Evolutionary conservation across 192 early-diverging fungal species (phyloP), one percentile per base, ranked within the genome.

Genomic region (Coemansia sp.): DNA sequence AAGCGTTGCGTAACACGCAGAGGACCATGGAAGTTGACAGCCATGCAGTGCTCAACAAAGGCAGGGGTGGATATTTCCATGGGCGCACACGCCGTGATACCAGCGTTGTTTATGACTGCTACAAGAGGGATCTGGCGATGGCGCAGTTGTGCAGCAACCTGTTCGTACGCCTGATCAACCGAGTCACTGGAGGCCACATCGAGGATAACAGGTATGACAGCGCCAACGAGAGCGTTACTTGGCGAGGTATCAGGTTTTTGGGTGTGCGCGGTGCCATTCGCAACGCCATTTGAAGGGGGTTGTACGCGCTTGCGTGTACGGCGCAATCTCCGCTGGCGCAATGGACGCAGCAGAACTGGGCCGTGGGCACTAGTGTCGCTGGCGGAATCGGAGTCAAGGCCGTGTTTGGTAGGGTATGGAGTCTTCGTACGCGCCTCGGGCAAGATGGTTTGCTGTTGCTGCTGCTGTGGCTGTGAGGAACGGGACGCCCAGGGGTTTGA

Each of bases 31-130:
- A 78, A 84, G 72, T 84, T 84, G 60, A 84, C 82, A 10, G 58
- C 61, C 66, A 84, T 68, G 61, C 66, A 69, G 47, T 74, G 52
- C 52, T 71, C 69, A 51, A 78, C 64, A 47, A 75, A 71, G 28
- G 50, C 65, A 4, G 71, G 57, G 23, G 59, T 64, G 3, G 71
- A 77, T 1, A 71, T 69, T 34, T 84, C 82, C 78, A 81, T 81
- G 5, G 82, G 82, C 23, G 66, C 68, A 51, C 61, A 70, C 30
- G 68, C 82, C 3, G 75, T 75, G 19, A 84, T 71, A 21, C 82
- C 82, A 25, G 82, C 82, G 53, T 84, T 84, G 69, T 81, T 81
- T 50, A 84, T 69, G 26, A 81, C 65, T 8, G 44, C 82, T 2
- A 56, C 72, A 31, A 84, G 75, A 53, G 82, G 78, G 47, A 81